Conservation (phyloP, 2,329 filamentous ascomycete genomes). For the Hymenoscyphus infarciens region DNA sequence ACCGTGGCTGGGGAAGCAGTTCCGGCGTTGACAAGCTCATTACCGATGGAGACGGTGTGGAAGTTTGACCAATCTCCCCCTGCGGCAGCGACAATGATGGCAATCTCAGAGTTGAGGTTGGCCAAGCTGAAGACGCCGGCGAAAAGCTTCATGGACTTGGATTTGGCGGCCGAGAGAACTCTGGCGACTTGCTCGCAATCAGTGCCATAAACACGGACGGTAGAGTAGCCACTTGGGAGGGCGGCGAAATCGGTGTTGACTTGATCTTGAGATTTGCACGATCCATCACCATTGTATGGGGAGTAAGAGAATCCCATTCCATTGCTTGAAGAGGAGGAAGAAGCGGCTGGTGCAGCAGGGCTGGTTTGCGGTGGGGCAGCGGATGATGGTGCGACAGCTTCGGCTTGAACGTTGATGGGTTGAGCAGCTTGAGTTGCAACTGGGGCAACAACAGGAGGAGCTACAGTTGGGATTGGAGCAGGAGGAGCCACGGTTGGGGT, state of each 20-base stretch:
- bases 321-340: constrained; percentile 12
- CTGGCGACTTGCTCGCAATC: constrained; percentile 71
- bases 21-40: constrained; percentile 72
- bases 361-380: neutral
- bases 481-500: constrained; percentile 12
- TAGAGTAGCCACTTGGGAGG: constrained; percentile 51
- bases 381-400: neutral
- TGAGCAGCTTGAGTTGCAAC: constrained; percentile 8
- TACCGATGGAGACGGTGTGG: constrained; percentile 72
- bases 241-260: constrained; percentile 61
- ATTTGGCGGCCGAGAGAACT: constrained; percentile 59
- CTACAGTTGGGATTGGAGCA: constrained; percentile 6
- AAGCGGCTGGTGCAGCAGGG: constrained; percentile 6
- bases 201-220: constrained; percentile 74
- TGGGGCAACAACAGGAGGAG: constrained; percentile 5
- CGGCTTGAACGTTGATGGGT: constrained; percentile 1
- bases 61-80: constrained; percentile 63
- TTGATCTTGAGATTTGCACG: constrained; percentile 64
- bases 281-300: constrained; percentile 51
- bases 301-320: constrained; percentile 54
- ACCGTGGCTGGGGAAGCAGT: constrained; percentile 51
- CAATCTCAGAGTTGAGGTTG: constrained; percentile 53
- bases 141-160: constrained; percentile 67
- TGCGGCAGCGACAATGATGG: constrained; percentile 57
- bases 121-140: constrained; percentile 68